Evolutionary conservation across 78 protist species (phyloP).

Genomic region (Isochrysis galbana): DNA sequence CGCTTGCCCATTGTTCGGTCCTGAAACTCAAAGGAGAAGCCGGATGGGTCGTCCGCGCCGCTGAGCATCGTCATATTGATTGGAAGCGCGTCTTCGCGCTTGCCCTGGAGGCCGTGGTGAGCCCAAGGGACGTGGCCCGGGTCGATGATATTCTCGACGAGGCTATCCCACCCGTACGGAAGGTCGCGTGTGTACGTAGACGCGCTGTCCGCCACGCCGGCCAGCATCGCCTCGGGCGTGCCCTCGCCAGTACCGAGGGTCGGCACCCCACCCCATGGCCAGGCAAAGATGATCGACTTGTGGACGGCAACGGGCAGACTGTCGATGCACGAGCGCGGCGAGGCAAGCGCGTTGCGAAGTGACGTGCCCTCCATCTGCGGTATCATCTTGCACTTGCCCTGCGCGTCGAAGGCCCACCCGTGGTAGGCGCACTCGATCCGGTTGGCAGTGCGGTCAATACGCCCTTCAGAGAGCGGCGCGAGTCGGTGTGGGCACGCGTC

Average conservation of each 20-base stretch:
- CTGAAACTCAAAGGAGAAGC: not conserved
- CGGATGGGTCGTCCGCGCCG: not conserved
- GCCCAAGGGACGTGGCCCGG: not conserved
- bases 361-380: not conserved
- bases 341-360: not conserved
- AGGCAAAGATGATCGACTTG: not conserved
- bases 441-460: not conserved
- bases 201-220: not conserved
- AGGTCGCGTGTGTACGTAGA: not conserved
- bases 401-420: not conserved
- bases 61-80: not conserved
- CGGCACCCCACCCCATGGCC: not conserved
- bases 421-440: not conserved
- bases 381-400: not conserved
- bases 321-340: not conserved
- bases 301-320: not conserved
- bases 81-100: not conserved
- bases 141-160: not conserved
- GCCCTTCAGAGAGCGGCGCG: constrained; percentile 8
- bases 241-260: not conserved
- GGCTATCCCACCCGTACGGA: constrained; percentile 16
- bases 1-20: not conserved
- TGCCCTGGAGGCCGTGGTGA: constrained; percentile 13
- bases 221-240: not conserved
- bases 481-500: constrained; percentile 24